Evolutionary conservation across 2,329 filamentous ascomycete species (phyloP), one percentile per base, ranked within the genome.

Genomic region (Beauveria bassiana): DNA sequence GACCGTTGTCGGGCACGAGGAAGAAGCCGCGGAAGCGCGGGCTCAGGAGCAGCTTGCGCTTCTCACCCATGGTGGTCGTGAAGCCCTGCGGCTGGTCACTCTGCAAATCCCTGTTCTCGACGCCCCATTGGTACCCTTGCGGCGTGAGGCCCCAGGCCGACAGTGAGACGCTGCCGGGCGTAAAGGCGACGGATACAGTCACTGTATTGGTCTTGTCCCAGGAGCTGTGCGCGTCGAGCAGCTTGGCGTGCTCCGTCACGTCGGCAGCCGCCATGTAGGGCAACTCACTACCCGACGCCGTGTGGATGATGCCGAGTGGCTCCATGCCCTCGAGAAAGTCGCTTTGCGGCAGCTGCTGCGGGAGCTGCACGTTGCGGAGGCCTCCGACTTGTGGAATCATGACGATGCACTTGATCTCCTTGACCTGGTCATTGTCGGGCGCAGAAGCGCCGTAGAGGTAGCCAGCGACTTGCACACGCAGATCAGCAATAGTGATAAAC

Each of bases 351-450:
- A 98, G 79, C 67, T 95, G 86, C 64, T 96, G 89, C 1, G 95
- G 92, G 47, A 98, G 80, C 73, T 97, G 92, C 5, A 98, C 89
- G 69, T 93, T 93, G 63, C 93, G 91, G 14, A 95, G 89, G 64
- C 90, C 95, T 62, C 95, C 95, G 63, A 98, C 93, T 75, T 99
- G 95, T 5, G 95, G 96, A 18, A 99, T 86, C 90, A 99, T 95
- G 68, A 96, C 93, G 69, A 99, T 97, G 67, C 91, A 96, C 70
- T 90, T 88, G 71, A 99, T 87, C 73, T 99, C 96, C 82, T 98
- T 99, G 74, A 99, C 90, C 71, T 96, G 91, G 66, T 93, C 89
- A 70, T 98, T 97, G 77, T 98, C 95, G 7, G 90, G 88, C 3
- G 95, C 93, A 1, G 93, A 96, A 52, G 86, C 86, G 66, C 95